A percentile compares a stretch with the other conserved stretches of the same genome.
Evolutionary conservation across 1,139 yeast genomes (phyloP).

Genomic region (Saccharomyces pastorianus): DNA sequence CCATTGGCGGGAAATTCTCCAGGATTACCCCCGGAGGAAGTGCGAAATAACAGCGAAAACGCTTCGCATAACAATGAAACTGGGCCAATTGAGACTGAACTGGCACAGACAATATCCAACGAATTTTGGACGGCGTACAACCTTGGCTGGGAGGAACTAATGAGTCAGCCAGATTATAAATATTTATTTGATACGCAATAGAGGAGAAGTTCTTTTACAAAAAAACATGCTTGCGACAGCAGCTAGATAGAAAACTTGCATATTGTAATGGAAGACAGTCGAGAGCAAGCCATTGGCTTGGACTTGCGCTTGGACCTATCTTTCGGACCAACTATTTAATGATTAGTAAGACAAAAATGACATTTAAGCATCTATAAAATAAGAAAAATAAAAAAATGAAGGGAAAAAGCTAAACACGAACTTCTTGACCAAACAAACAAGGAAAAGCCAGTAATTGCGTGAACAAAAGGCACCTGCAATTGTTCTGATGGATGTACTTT

Average conservation of each 20-base stretch:
- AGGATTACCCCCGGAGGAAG: not conserved
- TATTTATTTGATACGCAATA: not conserved
- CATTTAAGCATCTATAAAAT: not conserved
- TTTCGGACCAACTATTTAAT: not conserved
- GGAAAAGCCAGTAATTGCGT: no score
- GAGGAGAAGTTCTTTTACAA: no score
- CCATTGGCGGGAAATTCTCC: not conserved
- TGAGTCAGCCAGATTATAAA: conserved; percentile 8
- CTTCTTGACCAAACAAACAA: no score
- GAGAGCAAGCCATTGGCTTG: no score
- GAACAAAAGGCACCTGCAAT: not conserved
- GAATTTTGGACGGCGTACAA: conserved; percentile 21
- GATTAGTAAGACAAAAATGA: not conserved
- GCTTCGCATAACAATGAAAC: not conserved
- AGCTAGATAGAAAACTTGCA: not conserved
- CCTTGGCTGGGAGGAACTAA: conserved; percentile 15
- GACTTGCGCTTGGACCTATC: no score
- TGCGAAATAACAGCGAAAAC: not conserved
- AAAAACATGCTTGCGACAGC: no score
- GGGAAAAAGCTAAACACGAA: not conserved
- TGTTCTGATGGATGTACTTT: not conserved
- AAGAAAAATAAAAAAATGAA: not conserved
- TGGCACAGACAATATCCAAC: conserved; percentile 13
- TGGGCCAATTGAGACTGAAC: conserved; percentile 4
- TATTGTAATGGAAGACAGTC: no score